Base-by-base conservation (phyloP, 768 basidiomycete genomes). In the Agaricus bisporus region DNA sequence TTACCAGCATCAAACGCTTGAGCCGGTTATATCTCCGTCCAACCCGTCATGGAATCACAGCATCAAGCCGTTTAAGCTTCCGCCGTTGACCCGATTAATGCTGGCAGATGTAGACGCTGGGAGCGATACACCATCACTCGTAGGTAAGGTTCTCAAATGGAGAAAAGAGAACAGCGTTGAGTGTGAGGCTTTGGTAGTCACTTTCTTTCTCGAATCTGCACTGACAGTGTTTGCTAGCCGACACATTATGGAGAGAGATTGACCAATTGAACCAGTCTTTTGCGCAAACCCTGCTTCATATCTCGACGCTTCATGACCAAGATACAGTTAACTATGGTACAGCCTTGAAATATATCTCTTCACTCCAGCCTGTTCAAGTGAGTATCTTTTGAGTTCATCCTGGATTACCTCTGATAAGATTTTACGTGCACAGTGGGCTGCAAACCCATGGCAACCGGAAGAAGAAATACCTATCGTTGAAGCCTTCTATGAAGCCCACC, bases 31-130 rank as follows among this genome's bases (percentile, higher is more conserved):
- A 1, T 79, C 80, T 5, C 82, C 88, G 17, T 73, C 72, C 32
- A 91, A 91, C 54, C 60, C 65, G 2, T 75, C 73, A 51, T 97
- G 95, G 95, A 85, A 92, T 60, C 81, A 86, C 59, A 66, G 63
- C 29, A 77, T 87, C 11, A 70, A 74, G 51, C 79, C 83, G 0
- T 91, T 97, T 66, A 77, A 80, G 49, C 83, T 99, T 32, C 97
- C 97, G 2, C 91, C 90, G 0, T 69, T 83, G 48, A 85, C 89
- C 18, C 76, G 90, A 51, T 77, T 99, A 35, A 79, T 98, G 70
- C 77, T 99, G 18, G 97, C 95, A 22, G 97, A 99, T 64, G 93
- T 98, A 14, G 91, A 97, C 61, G 92, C 90, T 8, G 97, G 97
- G 9, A 95, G 90, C 59, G 91, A 98, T 62, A 98, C 97, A 1